phyloP scores from a whole-genome alignment of 2,329 filamentous ascomycete species.

The Fusarium protoensiforme region DNA sequence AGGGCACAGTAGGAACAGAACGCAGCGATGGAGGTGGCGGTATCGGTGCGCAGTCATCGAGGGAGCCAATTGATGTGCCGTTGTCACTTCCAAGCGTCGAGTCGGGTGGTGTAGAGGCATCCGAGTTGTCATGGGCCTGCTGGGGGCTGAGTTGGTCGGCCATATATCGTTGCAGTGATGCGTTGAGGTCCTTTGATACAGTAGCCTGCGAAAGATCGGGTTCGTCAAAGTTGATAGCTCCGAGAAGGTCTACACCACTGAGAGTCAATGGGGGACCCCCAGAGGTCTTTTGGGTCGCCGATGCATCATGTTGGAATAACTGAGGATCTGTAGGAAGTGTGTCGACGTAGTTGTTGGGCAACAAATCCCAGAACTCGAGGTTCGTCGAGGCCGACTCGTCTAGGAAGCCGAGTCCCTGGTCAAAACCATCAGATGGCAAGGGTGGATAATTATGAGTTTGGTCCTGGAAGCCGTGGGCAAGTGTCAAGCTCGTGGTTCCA shows the following conservation, averaged over 20 bases:
- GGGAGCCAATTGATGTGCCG: slow-evolving; percentile 32
- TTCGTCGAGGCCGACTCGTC: slow-evolving; percentile 41
- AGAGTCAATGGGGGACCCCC: slow-evolving; percentile 29
- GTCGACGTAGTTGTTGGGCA: slow-evolving; percentile 42
- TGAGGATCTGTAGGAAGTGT: slow-evolving; percentile 28
- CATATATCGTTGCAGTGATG: slow-evolving; percentile 43
- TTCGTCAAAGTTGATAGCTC: slow-evolving; percentile 48
- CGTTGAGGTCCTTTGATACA: slow-evolving; percentile 45
- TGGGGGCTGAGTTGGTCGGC: slow-evolving; percentile 31
- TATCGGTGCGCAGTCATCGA: slow-evolving; percentile 16
- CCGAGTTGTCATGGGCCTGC: slow-evolving; percentile 23
- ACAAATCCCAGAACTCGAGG: slow-evolving; percentile 52
- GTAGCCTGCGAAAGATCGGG: slow-evolving; percentile 38
- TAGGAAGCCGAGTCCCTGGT: slow-evolving; percentile 51
- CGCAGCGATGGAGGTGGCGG: slow-evolving; percentile 25
- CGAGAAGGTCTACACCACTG: slow-evolving; percentile 45
- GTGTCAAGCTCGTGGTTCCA: neutral
- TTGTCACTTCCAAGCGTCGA: slow-evolving; percentile 36
- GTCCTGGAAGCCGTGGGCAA: neutral
- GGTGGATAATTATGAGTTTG: slow-evolving; percentile 15
- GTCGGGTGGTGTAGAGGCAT: slow-evolving; percentile 31
- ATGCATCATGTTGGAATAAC: slow-evolving; percentile 20
- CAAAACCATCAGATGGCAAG: slow-evolving; percentile 29
- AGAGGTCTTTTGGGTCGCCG: slow-evolving; percentile 4
- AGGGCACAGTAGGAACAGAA: slow-evolving; percentile 48